Evolutionary conservation across 441 rosid species (phyloP).

Genomic region (Populus hybrid): DNA sequence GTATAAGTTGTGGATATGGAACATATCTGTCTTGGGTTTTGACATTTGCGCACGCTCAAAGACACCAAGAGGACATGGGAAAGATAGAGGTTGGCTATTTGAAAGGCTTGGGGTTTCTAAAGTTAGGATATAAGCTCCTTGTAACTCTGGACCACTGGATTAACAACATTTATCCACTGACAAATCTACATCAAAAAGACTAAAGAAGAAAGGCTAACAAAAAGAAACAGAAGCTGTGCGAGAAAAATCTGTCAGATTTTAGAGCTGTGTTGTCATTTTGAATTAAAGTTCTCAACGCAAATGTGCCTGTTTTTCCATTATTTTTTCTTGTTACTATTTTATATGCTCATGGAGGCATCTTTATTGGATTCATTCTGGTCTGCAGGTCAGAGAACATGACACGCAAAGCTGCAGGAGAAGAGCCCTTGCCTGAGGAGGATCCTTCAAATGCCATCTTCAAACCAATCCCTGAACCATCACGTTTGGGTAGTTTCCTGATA

Average conservation of each 20-base stretch:
- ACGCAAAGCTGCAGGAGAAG: constrained; percentile 88
- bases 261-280: background rate
- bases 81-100: no score
- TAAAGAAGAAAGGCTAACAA: background rate
- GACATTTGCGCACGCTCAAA: no score
- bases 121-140: background rate
- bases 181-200: background rate
- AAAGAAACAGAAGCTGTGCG: background rate
- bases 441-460: constrained; percentile 83
- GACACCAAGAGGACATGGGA: no score
- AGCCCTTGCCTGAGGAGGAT: constrained; percentile 95
- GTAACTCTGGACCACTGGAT: background rate
- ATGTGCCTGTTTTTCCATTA: background rate
- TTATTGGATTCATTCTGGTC: background rate
- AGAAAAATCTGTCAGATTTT: background rate
- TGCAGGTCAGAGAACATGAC: constrained; percentile 79
- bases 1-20: no score
- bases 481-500: constrained; percentile 88
- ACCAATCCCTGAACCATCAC: constrained; percentile 86
- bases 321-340: background rate
- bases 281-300: background rate
- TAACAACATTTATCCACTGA: no score
- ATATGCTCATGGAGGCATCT: background rate
- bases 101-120: background rate
- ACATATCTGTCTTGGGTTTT: no score